phyloP scores from a whole-genome alignment of 192 early-diverging fungal genomes.

The Lunasporangiospora selenospora region DNA sequence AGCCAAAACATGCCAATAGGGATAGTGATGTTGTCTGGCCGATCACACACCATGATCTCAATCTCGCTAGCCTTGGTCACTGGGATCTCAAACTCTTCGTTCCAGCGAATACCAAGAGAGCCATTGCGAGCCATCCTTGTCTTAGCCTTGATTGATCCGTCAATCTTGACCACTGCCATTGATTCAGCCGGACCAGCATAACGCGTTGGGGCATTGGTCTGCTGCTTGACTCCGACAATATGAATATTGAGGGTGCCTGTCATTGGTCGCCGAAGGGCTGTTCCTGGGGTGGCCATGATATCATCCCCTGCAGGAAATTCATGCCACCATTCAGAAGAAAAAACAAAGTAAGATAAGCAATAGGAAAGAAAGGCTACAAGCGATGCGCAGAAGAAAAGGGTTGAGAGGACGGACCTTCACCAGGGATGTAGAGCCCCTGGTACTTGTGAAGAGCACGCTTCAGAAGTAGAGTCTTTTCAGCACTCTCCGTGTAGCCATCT shows the following conservation, averaged over 20 bases:
- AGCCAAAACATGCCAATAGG: constrained; percentile 93
- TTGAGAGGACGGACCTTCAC: constrained; percentile 26
- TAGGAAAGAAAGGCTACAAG: not conserved
- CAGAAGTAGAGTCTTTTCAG: constrained; percentile 76
- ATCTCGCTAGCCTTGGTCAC: constrained; percentile 92
- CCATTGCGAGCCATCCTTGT: constrained; percentile 67
- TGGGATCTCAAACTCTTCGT: constrained; percentile 85
- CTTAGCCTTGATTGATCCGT: constrained; percentile 77
- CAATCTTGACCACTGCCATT: constrained; percentile 82
- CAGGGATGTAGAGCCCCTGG: constrained; percentile 82
- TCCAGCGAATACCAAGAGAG: constrained; percentile 70
- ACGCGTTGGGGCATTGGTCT: constrained; percentile 63
- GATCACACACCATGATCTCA: constrained; percentile 92
- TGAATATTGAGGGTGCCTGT: constrained; percentile 75
- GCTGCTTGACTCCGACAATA: constrained; percentile 62
- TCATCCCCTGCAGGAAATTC: constrained; percentile 50
- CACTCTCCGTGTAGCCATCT: constrained; percentile 61
- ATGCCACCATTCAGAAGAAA: no score
- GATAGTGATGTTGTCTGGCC: constrained; percentile 61
- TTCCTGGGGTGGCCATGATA: constrained; percentile 39
- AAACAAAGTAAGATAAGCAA: not conserved
- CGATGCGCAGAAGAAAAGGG: not conserved
- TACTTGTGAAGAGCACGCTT: constrained; percentile 84
- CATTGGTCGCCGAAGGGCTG: constrained; percentile 70
- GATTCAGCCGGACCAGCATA: constrained; percentile 68